A percentile compares a stretch with the other conserved stretches of the same genome.
Evolutionary conservation across 768 basidiomycete genomes (phyloP).

Genomic region (Podaxis sp.): DNA sequence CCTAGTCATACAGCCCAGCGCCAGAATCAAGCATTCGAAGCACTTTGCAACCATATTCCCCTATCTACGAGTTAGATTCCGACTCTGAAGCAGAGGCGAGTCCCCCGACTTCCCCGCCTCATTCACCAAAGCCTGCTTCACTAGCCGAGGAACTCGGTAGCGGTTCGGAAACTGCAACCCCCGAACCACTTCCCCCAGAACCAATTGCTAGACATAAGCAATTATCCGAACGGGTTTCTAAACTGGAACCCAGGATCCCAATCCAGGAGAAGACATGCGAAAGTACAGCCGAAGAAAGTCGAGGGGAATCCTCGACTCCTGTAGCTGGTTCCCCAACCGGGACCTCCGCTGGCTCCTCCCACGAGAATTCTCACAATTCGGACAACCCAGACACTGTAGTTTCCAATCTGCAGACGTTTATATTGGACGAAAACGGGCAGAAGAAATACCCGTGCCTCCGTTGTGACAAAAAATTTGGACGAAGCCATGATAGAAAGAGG

Average conservation of each 20-base stretch:
- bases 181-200: not conserved
- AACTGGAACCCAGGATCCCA: not conserved
- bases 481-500: conserved; percentile 10
- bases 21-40: conserved; percentile 12
- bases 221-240: not conserved
- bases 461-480: conserved; percentile 11
- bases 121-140: not conserved
- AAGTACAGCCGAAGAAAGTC: not conserved
- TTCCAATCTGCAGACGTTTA: not conserved
- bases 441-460: conserved; percentile 11
- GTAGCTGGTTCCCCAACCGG: not conserved
- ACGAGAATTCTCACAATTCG: not conserved
- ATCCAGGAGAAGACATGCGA: not conserved
- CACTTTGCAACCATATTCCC: conserved; percentile 7
- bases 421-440: conserved; percentile 6
- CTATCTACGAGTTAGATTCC: not conserved
- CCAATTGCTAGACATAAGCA: not conserved
- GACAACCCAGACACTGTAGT: not conserved
- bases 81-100: conserved; percentile 2
- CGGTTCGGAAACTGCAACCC: not conserved
- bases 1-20: conserved; percentile 11
- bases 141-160: not conserved
- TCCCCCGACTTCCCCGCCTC: not conserved
- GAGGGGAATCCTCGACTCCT: not conserved
- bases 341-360: not conserved